Conservation (phyloP, 2,329 filamentous ascomycete species). For the Incumbomyces lentus region DNA sequence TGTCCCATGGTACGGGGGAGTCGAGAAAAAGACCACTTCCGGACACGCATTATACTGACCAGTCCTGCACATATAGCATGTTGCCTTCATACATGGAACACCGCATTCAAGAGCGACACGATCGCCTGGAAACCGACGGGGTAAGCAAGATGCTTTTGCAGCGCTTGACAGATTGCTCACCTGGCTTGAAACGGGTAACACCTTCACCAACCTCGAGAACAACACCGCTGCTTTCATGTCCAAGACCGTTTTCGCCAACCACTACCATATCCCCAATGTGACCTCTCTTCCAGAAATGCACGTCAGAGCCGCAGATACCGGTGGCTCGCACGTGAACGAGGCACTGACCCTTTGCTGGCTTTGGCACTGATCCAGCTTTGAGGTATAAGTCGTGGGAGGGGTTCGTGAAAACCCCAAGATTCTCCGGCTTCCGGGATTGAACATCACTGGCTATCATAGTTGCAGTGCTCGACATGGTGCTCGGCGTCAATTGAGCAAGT, state of each 20-base stretch:
- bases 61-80: conserved; percentile 81
- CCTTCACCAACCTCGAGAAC: conserved; percentile 25
- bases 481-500: too few relatives aligned
- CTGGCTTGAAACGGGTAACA: conserved; percentile 26
- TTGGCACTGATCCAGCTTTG: conserved; percentile 62
- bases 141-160: conserved; percentile 45
- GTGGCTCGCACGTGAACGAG: conserved; percentile 80
- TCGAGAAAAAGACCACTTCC: conserved; percentile 74
- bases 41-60: conserved; percentile 95
- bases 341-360: conserved; percentile 72
- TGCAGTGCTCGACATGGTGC: neutral
- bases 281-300: conserved; percentile 95
- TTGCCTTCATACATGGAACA: conserved; percentile 62
- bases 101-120: conserved; percentile 91
- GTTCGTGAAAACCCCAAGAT: conserved; percentile 95
- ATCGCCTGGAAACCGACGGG: conserved; percentile 66
- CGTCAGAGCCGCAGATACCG: conserved; percentile 91
- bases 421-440: conserved; percentile 29
- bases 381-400: conserved; percentile 87
- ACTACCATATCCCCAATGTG: conserved; percentile 97
- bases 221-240: conserved; percentile 30
- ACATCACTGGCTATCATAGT: neutral
- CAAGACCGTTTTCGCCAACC: conserved; percentile 68
- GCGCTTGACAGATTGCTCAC: conserved; percentile 34
- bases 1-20: conserved; percentile 77